phyloP scores from a whole-genome alignment of 2,329 filamentous ascomycete species.

The Lachnellula occidentalis region DNA sequence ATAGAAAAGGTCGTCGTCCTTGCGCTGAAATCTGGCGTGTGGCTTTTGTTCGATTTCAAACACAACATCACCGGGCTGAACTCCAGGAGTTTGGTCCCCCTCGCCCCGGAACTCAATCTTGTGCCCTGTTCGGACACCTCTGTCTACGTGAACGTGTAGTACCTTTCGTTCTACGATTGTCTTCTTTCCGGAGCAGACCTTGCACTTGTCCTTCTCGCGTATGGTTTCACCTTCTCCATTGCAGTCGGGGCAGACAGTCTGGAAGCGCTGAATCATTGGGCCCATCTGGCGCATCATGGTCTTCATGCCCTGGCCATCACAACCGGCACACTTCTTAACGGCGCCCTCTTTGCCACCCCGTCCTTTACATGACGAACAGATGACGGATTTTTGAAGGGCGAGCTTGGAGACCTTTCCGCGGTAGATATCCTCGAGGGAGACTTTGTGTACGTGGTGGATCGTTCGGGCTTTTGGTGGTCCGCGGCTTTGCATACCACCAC shows the following conservation, averaged over 20 bases:
- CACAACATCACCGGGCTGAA: constrained; percentile 90
- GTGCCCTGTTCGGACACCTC: constrained; percentile 86
- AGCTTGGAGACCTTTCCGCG: constrained; percentile 96
- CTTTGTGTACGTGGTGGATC: constrained; percentile 98
- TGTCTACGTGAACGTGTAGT: constrained; percentile 94
- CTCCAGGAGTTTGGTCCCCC: constrained; percentile 90
- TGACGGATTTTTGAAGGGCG: constrained; percentile 92
- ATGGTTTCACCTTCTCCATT: constrained; percentile 96
- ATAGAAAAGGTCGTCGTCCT: constrained; percentile 94
- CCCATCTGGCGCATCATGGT: constrained; percentile 99
- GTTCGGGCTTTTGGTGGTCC: constrained; percentile 87
- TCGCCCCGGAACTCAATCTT: constrained; percentile 97
- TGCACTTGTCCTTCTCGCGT: constrained; percentile 96
- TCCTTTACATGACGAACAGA: constrained; percentile 91
- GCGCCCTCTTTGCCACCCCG: constrained; percentile 95
- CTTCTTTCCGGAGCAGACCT: constrained; percentile 95
- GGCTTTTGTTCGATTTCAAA: constrained; percentile 99
- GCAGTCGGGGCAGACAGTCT: constrained; percentile 97
- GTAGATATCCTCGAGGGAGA: constrained; percentile 96
- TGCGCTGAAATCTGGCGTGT: constrained; percentile 90
- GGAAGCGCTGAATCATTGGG: constrained; percentile 99
- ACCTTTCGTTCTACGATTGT: constrained; percentile 96
- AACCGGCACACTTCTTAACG: constrained; percentile 87
- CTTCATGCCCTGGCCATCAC: constrained; percentile 96
- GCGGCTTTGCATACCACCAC: constrained; percentile 67